A percentile compares a stretch with the other conserved stretches of the same genome.
Conservation (phyloP, 352 stramenopile species). For the Globisporangium camurandrum region DNA sequence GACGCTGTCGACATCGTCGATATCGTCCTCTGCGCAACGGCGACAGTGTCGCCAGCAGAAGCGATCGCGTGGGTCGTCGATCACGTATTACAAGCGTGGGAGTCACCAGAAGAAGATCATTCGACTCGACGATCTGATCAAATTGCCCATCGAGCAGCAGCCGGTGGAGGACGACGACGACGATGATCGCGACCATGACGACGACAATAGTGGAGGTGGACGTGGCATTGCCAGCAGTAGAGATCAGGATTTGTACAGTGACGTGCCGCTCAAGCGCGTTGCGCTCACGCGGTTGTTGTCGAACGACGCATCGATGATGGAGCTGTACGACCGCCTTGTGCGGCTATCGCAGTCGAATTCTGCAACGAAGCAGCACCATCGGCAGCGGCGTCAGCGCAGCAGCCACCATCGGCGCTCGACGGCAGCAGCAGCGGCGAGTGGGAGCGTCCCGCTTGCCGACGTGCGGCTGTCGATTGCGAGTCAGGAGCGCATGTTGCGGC, state of each 20-base stretch:
- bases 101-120: slow-evolving; percentile 14
- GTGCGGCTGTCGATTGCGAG: slow-evolving; percentile 11
- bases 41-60: too few relatives aligned
- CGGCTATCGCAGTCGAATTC: slow-evolving; percentile 15
- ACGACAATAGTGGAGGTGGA: too few relatives aligned
- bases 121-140: slow-evolving; percentile 14
- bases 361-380: too few relatives aligned
- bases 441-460: slow-evolving; percentile 4
- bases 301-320: slow-evolving; percentile 9
- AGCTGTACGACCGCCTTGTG: slow-evolving; percentile 15
- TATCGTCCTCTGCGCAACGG: too few relatives aligned
- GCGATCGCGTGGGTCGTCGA: slow-evolving; percentile 7
- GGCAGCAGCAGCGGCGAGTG: background rate
- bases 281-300: slow-evolving; percentile 4
- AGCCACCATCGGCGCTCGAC: background rate
- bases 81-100: slow-evolving; percentile 15
- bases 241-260: slow-evolving; percentile 4
- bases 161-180: slow-evolving; percentile 8
- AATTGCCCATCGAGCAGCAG: slow-evolving; percentile 8
- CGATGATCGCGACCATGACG: slow-evolving; percentile 1
- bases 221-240: too few relatives aligned
- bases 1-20: too few relatives aligned
- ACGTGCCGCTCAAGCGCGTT: slow-evolving; percentile 8
- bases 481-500: slow-evolving; percentile 7
- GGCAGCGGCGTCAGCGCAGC: too few relatives aligned